phyloP scores from a whole-genome alignment of 164 flowering plant genomes.

The Saururus chinensis region DNA sequence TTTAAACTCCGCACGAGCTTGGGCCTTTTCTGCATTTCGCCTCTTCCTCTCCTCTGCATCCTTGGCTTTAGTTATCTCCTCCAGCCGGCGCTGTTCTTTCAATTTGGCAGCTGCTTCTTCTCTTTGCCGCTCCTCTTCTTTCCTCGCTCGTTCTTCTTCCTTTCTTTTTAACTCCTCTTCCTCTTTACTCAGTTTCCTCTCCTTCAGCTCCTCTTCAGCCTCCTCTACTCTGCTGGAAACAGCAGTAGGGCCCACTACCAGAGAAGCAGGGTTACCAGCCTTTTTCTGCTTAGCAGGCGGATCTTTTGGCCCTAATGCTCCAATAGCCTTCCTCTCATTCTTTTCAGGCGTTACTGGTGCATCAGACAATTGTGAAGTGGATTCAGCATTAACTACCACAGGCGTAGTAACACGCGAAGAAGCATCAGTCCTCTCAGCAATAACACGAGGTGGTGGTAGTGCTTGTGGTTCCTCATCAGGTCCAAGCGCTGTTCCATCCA shows the following conservation, averaged over 20 bases:
- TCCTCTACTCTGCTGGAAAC: conserved; percentile 22
- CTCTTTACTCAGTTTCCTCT: conserved; percentile 31
- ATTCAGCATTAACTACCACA: conserved; percentile 14
- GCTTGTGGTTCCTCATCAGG: conserved; percentile 62
- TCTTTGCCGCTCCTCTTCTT: conserved; percentile 33
- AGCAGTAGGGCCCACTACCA: conserved; percentile 15
- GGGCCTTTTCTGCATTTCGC: conserved; percentile 65
- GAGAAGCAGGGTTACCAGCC: conserved; percentile 13
- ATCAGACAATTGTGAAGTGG: conserved; percentile 14
- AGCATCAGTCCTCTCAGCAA: conserved; percentile 18
- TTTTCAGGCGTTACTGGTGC: conserved; percentile 7
- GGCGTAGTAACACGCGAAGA: conserved; percentile 5
- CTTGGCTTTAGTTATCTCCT: conserved; percentile 70
- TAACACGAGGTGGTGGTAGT: conserved; percentile 1
- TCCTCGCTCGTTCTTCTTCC: conserved; percentile 8
- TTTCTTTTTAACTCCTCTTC: conserved; percentile 36
- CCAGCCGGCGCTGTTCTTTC: conserved; percentile 56
- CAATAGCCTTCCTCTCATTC: conserved; percentile 12
- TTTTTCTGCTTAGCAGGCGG: conserved; percentile 21
- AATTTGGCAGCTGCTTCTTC: conserved; percentile 53
- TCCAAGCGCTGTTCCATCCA: conserved; percentile 79
- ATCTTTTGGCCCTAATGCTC: conserved; percentile 24
- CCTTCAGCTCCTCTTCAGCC: conserved; percentile 17
- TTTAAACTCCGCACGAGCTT: conserved; percentile 54
- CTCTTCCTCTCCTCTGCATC: conserved; percentile 87